Evolutionary conservation across 768 basidiomycete species (phyloP).

Genomic region (Phaffia australis): DNA sequence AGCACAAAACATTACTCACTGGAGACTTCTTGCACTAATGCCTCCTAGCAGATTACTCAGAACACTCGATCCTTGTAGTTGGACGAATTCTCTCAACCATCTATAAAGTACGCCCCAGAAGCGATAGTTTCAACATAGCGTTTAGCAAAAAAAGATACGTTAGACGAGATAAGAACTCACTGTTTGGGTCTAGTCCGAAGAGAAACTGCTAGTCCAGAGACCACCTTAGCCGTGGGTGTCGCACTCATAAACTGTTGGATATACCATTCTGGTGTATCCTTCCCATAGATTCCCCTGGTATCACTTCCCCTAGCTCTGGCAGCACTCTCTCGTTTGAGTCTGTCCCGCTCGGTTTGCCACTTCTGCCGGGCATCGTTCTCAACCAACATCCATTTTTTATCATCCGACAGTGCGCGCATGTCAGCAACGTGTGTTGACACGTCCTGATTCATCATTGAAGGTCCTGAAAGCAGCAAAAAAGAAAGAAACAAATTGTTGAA

Average conservation of each 20-base stretch:
- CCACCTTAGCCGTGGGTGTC: constrained; percentile 70
- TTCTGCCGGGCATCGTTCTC: constrained; percentile 68
- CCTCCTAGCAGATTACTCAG: constrained; percentile 67
- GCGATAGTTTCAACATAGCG: constrained; percentile 21
- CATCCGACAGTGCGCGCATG: constrained; percentile 31
- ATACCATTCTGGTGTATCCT: constrained; percentile 77
- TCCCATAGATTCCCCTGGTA: constrained; percentile 45
- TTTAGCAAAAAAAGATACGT: constrained; percentile 6
- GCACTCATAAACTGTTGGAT: constrained; percentile 80
- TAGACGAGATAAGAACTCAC: constrained; percentile 43
- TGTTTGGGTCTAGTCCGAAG: constrained; percentile 70
- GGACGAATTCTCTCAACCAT: constrained; percentile 69
- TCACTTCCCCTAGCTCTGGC: constrained; percentile 34
- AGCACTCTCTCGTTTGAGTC: constrained; percentile 44
- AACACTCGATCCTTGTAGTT: constrained; percentile 70
- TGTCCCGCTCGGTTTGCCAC: constrained; percentile 54
- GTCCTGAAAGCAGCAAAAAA: too few relatives aligned
- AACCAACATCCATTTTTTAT: constrained; percentile 88
- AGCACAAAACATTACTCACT: not conserved
- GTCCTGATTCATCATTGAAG: too few relatives aligned
- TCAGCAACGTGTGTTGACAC: not conserved
- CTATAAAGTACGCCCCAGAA: constrained; percentile 38
- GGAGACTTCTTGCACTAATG: constrained; percentile 45
- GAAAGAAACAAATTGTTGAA: too few relatives aligned
- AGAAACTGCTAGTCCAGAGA: constrained; percentile 56